Percentiles rank a stretch among this genome's conserved stretches.
Evolutionary conservation across 805 yeast genomes (phyloP).

Genomic region (Spencermartinsiella europaea): DNA sequence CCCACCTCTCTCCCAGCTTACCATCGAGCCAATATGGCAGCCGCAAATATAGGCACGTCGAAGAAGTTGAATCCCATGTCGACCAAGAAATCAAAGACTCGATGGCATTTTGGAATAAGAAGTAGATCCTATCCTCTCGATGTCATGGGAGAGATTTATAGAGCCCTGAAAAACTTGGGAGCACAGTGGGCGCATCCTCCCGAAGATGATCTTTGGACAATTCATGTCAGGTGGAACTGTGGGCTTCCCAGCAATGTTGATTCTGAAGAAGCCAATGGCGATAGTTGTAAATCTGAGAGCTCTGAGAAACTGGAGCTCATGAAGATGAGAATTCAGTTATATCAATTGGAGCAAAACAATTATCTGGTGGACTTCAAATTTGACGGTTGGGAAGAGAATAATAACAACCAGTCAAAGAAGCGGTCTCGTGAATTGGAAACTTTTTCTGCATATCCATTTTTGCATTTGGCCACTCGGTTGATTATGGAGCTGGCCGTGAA

Average conservation of each 20-base stretch:
- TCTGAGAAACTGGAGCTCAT: constrained; percentile 51
- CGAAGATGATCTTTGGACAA: constrained; percentile 94
- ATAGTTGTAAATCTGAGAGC: not conserved
- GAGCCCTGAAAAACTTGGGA: constrained; percentile 87
- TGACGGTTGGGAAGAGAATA: constrained; percentile 80
- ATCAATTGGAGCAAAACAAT: constrained; percentile 92
- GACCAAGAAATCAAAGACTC: constrained; percentile 81
- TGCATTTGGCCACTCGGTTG: constrained; percentile 84
- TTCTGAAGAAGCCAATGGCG: not conserved
- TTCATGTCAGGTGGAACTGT: constrained; percentile 89
- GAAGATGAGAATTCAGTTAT: constrained; percentile 96
- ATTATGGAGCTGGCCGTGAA: constrained; percentile 97
- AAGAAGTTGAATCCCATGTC: constrained; percentile 40
- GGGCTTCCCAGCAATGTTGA: constrained; percentile 14
- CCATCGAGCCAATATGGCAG: constrained; percentile 88
- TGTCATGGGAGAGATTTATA: constrained; percentile 97
- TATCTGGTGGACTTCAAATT: constrained; percentile 95
- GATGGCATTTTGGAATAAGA: constrained; percentile 98
- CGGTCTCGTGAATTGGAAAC: constrained; percentile 58
- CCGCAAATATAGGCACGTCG: constrained; percentile 41
- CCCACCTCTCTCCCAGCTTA: constrained; percentile 94
- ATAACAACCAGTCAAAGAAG: constrained; percentile 12
- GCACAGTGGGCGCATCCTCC: constrained; percentile 97
- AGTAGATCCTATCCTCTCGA: constrained; percentile 94
- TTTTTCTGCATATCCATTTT: constrained; percentile 92